A percentile compares a stretch with the other conserved stretches of the same genome.
These are phyloP conservation scores for Suillus alpinus DNA, from an alignment of 768 basidiomycete genomes.

Conservation along the genomic window DNA sequence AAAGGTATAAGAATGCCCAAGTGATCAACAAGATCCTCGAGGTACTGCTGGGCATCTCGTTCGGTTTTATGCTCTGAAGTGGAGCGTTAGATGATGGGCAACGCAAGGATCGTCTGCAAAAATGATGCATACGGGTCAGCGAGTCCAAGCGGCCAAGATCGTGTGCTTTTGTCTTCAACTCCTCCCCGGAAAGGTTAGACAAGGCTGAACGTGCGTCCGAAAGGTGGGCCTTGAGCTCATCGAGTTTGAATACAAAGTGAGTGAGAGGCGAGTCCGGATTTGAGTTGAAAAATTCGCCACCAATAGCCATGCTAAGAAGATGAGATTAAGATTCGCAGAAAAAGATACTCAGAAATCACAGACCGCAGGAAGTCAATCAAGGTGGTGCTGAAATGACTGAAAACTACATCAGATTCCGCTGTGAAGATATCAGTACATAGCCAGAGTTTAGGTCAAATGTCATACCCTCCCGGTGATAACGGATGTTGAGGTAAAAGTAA, in stretches of 20 bases:
- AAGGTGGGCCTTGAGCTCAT: constrained; percentile 4
- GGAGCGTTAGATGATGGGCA: not conserved
- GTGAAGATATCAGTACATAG: not conserved
- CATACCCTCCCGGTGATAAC: not conserved
- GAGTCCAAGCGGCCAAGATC: constrained; percentile 7
- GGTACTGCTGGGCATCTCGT: constrained; percentile 1
- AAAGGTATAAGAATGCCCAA: constrained; percentile 10
- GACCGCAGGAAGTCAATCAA: constrained; percentile 19
- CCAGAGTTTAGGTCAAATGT: not conserved
- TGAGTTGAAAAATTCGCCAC: constrained; percentile 13
- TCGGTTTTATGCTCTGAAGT: not conserved
- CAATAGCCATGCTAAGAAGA: constrained; percentile 8
- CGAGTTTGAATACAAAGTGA: constrained; percentile 5
- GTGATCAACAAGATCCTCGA: constrained; percentile 10
- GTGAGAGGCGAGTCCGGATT: constrained; percentile 6
- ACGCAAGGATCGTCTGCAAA: too few species aligned
- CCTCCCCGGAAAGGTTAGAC: not conserved
- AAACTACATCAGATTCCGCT: constrained; percentile 14
- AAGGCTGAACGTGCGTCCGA: constrained; percentile 1
- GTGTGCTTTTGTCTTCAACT: constrained; percentile 1
- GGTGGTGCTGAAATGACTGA: constrained; percentile 17
- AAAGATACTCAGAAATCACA: not conserved
- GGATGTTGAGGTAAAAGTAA: constrained; percentile 20
- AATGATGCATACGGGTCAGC: not conserved
- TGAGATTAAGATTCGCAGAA: not conserved